phyloP scores from a whole-genome alignment of 1,139 yeast genomes.

The Kurtzmaniella natalensis region DNA sequence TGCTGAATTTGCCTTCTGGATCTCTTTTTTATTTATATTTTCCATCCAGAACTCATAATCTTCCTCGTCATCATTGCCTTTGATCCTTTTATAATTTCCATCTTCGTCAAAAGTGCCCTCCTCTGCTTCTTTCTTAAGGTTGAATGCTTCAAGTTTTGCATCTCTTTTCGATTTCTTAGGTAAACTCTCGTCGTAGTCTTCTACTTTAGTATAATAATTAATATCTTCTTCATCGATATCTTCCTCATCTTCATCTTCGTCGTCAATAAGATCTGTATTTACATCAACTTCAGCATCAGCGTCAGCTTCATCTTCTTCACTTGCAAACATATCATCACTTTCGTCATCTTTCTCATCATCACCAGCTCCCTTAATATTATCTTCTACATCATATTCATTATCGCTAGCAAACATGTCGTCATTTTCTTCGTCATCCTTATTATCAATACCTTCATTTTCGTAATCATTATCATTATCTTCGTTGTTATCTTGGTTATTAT shows the following conservation, averaged over 20 bases:
- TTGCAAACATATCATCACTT: slow-evolving; percentile 4
- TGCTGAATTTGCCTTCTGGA: slow-evolving; percentile 43
- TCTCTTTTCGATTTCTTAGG: slow-evolving; percentile 15
- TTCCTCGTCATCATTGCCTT: slow-evolving; percentile 25
- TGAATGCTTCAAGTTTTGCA: slow-evolving; percentile 55
- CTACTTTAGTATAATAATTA: slow-evolving; percentile 16
- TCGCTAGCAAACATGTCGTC: slow-evolving; percentile 7
- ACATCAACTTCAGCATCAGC: slow-evolving; percentile 3
- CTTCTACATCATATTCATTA: slow-evolving; percentile 4
- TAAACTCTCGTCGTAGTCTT: slow-evolving; percentile 8
- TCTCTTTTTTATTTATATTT: slow-evolving; percentile 42
- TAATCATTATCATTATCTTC: no score
- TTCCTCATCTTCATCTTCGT: slow-evolving; percentile 4
- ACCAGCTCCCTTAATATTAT: slow-evolving; percentile 4
- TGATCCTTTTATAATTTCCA: slow-evolving; percentile 54
- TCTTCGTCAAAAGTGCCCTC: slow-evolving; percentile 61
- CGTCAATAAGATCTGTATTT: slow-evolving; percentile 1
- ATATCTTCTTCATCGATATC: slow-evolving; percentile 7
- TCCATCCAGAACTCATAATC: slow-evolving; percentile 49
- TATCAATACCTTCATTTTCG: slow-evolving; percentile 4
- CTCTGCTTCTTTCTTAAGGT: slow-evolving; percentile 50
- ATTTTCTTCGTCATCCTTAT: slow-evolving; percentile 1
- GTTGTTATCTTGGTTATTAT: slow-evolving; percentile 14
- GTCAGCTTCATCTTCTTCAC: slow-evolving; percentile 5
- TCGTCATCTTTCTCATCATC: slow-evolving; percentile 4